Evolutionary conservation across 805 yeast species (phyloP), one percentile per base, ranked within the genome.

Genomic region (Ogataea neopini): DNA sequence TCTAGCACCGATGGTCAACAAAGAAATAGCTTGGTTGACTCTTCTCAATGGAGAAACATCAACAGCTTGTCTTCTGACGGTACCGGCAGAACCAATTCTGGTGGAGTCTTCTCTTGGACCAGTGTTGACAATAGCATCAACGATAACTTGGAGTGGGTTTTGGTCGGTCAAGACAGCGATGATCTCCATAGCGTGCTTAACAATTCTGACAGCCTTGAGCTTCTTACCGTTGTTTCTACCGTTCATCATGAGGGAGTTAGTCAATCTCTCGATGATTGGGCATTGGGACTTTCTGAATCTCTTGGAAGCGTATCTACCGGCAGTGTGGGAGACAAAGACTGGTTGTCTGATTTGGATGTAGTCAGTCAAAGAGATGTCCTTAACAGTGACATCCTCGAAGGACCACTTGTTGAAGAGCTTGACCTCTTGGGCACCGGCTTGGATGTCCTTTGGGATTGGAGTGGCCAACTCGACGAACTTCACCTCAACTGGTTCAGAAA

Each of bases 191-290:
- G 99, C 92, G 85, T 94, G 99, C 84, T 95, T 88, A 76, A 94
- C 90, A 75, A 94, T 94, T 87, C 98, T 91, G 68, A 94, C 98
- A 69, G 99, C 99, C 88, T 92, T 91, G 77, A 95, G 88, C 83
- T 94, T 94, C 86, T 94, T 94, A 86, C 99, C 99, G 87, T 95
- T 94, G 95, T 94, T 94, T 84, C 98, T 92, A 83, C 99, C 99
- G 87, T 94, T 91, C 99, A 94, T 94, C 99, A 94, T 94, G 74
- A 94, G 83, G 60, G 99, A 87, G 92, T 94, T 92, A 79, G 98
- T 92, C 76, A 94, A 84, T 85, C 99, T 92, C 86, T 94, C 99
- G 67, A 94, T 76, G 76, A 94, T 86, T 72, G 98, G 98, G 82
- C 97, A 91, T 84, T 94, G 99, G 65, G 98, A 94, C 87, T 94